These are phyloP conservation scores for Schizonepeta tenuifolia DNA, from an alignment of 257 asterid species.

Conservation along the genomic window DNA sequence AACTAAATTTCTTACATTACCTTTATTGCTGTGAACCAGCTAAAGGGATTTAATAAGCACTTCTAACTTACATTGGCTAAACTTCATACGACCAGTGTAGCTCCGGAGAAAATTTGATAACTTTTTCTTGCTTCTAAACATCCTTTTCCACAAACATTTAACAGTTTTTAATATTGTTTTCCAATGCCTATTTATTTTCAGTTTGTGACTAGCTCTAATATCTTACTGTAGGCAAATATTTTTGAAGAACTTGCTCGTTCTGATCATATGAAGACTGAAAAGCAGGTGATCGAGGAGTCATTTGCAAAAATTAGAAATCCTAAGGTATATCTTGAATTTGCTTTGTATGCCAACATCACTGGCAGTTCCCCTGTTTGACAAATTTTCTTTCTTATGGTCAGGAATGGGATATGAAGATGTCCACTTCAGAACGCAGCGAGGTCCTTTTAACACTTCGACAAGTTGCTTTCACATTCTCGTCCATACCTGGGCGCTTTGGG, in stretches of 20 bases:
- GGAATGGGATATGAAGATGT: slow-evolving; percentile 90
- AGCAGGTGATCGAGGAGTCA: slow-evolving; percentile 52
- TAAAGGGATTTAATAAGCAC: neutral
- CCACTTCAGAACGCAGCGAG: slow-evolving; percentile 73
- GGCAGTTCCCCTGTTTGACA: slow-evolving; percentile 28
- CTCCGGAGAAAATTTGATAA: neutral
- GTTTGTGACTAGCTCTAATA: slow-evolving; percentile 36
- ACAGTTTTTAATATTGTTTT: slow-evolving; percentile 23
- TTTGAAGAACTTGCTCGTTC: slow-evolving; percentile 76
- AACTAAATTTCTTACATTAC: neutral
- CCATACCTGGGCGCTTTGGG: slow-evolving; percentile 75
- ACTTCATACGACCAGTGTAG: neutral
- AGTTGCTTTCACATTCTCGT: slow-evolving; percentile 61
- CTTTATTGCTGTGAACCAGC: neutral
- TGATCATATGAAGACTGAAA: slow-evolving; percentile 54
- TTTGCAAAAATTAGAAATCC: slow-evolving; percentile 72
- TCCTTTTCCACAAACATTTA: slow-evolving; percentile 26
- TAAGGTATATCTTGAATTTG: slow-evolving; percentile 54
- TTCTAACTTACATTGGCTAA: neutral
- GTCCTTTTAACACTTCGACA: slow-evolving; percentile 67
- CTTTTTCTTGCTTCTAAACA: neutral
- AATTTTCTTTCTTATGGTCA: slow-evolving; percentile 41
- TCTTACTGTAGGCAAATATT: slow-evolving; percentile 66
- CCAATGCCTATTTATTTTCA: slow-evolving; percentile 32
- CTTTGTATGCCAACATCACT: slow-evolving; percentile 22